Base-by-base conservation (phyloP, 345 rosid species). In the Corchorus capsularis region DNA sequence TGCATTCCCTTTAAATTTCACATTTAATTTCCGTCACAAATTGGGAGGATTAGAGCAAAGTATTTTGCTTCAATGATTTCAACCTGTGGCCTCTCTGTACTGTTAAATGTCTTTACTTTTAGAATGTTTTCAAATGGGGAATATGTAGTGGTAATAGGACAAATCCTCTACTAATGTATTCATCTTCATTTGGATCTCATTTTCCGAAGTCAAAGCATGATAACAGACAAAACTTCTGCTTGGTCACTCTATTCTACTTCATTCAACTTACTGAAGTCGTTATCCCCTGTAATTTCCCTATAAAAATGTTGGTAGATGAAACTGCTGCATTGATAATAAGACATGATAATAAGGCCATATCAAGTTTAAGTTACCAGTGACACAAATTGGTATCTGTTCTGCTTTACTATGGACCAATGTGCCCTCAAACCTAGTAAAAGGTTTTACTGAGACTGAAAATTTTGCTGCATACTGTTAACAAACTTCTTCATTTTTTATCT, bases 51-150 rank as follows among this genome's bases (percentile, higher is more conserved):
- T n/a, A 35, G 12, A 35, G 32, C 32, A 69, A 27, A 69, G 60
- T 70, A 70, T 70, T 68, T 68, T 35, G 35, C 43, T 70, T 70
- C 61, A n/a, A 16, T 11, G 47, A 35, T 70, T 53, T 53, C 61
- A 11, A 34, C 61, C 53, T 34, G 6, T 35, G 17, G 3, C 47
- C 35, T 70, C 61, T 14, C 61, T 53, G 41, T 34, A 17, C 47
- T 70, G 47, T 52, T 34, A 19, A 70, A 9, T 17, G 17, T 19
- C 35, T 34, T 37, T 69, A 17, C 35, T 35, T 70, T 69, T 10
- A 35, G 32, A 53, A 53, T 10, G 10, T 2, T 53, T 53, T 69
- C 46, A 69, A 52, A 69, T 34, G 34, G 27, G 59, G 45, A 50
- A 27, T 27, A 27, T 50, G 34, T 14, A 9, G 14, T 49, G 61